phyloP scores from a whole-genome alignment of 2,329 filamentous ascomycete species.

The Pseudogymnoascus sp. region DNA sequence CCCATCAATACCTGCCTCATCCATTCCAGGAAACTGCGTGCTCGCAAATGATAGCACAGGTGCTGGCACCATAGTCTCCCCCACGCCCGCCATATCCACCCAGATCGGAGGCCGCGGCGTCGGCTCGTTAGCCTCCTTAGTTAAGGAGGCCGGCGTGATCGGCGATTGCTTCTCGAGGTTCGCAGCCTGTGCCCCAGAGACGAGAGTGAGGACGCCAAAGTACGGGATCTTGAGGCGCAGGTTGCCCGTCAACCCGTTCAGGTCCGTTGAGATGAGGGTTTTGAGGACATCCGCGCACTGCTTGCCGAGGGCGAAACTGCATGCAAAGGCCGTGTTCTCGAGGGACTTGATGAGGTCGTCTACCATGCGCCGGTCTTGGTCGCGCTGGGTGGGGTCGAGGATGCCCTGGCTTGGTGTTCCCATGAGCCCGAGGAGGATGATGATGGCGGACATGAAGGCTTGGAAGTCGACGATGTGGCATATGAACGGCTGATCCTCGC shows the following conservation, averaged over 20 bases:
- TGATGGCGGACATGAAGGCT: constrained; percentile 23
- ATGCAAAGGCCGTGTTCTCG: constrained; percentile 15
- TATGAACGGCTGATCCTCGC: constrained; percentile 19
- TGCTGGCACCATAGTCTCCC: not conserved
- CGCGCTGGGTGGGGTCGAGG: constrained; percentile 16
- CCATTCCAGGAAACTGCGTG: constrained; percentile 9
- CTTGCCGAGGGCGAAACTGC: constrained; percentile 9
- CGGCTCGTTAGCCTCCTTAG: not conserved
- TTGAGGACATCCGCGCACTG: constrained; percentile 25
- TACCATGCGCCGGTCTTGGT: constrained; percentile 19
- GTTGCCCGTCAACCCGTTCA: constrained; percentile 14
- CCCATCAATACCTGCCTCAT: constrained; percentile 12
- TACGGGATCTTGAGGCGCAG: constrained; percentile 26
- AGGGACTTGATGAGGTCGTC: constrained; percentile 19
- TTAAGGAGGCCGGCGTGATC: not conserved
- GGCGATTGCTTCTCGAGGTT: not conserved
- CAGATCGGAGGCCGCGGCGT: not conserved
- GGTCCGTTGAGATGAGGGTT: constrained; percentile 19
- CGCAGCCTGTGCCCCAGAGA: constrained; percentile 13
- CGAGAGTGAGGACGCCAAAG: constrained; percentile 25
- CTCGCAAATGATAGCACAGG: constrained; percentile 22
- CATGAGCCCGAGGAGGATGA: constrained; percentile 22
- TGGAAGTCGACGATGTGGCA: constrained; percentile 26
- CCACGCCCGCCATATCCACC: not conserved
- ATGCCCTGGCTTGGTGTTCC: constrained; percentile 13